phyloP scores from a whole-genome alignment of 2,329 filamentous ascomycete genomes.

The Parafenestella ontariensis region DNA sequence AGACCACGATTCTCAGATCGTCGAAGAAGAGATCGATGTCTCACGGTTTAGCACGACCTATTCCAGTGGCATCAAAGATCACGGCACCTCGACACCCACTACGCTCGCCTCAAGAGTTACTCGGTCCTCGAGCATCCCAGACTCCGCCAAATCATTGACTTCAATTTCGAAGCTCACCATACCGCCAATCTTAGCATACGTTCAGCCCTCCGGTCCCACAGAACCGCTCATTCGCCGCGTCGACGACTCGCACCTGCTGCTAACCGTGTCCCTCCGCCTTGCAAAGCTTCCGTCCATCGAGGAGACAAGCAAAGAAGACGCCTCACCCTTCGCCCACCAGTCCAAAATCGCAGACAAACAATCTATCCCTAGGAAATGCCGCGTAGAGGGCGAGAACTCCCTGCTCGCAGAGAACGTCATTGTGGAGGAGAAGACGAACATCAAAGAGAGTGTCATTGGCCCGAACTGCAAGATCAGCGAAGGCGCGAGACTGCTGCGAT shows the following conservation, averaged over 20 bases:
- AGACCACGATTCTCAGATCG: constrained; percentile 39
- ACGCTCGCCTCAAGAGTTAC: constrained; percentile 48
- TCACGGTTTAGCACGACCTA: constrained; percentile 60
- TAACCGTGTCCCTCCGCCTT: constrained; percentile 82
- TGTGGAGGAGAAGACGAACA: constrained; percentile 85
- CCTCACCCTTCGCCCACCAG: constrained; percentile 77
- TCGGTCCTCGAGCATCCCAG: constrained; percentile 36
- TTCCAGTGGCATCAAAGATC: constrained; percentile 33
- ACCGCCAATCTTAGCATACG: constrained; percentile 80
- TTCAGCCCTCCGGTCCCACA: constrained; percentile 69
- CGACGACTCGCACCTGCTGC: constrained; percentile 82
- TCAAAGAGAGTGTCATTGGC: constrained; percentile 91
- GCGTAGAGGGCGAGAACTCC: constrained; percentile 81
- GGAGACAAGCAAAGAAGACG: constrained; percentile 59
- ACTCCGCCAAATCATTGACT: constrained; percentile 34
- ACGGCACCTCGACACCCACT: constrained; percentile 15
- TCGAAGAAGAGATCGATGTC: constrained; percentile 63
- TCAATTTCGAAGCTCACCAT: constrained; percentile 56
- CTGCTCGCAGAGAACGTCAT: constrained; percentile 88
- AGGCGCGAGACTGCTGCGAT: constrained; percentile 86
- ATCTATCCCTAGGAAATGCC: constrained; percentile 79
- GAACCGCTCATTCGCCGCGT: constrained; percentile 80
- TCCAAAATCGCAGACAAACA: constrained; percentile 84
- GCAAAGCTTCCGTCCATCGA: constrained; percentile 81
- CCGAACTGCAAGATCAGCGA: constrained; percentile 84